A percentile compares a stretch with the other conserved stretches of the same genome.
Conservation (phyloP, 441 rosid genomes). For the Hura crepitans region DNA sequence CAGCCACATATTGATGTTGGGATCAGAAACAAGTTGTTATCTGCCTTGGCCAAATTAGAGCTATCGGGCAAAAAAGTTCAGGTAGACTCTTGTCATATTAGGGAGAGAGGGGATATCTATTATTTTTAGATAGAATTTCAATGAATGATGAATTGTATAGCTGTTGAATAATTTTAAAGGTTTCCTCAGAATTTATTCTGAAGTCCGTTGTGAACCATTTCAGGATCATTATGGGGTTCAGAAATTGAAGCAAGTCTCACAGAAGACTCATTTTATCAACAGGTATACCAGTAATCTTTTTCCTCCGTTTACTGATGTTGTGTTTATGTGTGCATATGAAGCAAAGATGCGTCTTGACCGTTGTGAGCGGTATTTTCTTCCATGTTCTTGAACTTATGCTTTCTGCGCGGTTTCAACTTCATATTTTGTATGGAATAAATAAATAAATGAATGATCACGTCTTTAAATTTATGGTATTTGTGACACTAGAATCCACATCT, state of each 20-base stretch:
- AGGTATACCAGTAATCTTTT: slow-evolving; percentile 41
- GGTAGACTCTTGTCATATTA: slow-evolving; percentile 40
- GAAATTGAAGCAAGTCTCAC: slow-evolving; percentile 68
- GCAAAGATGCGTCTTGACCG: too few relatives aligned
- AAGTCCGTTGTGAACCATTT: slow-evolving; percentile 26
- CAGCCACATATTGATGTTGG: slow-evolving; percentile 67
- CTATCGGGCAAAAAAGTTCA: slow-evolving; percentile 49
- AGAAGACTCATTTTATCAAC: slow-evolving; percentile 68
- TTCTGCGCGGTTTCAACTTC: too few relatives aligned
- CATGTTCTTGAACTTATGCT: too few relatives aligned
- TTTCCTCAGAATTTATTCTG: slow-evolving; percentile 15
- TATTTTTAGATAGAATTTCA: not conserved
- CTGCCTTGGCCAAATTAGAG: slow-evolving; percentile 58
- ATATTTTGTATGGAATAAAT: too few relatives aligned
- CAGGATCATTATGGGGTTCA: slow-evolving; percentile 85
- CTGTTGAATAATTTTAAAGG: too few relatives aligned
- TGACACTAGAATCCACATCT: too few relatives aligned
- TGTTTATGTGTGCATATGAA: too few relatives aligned
- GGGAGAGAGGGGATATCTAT: not conserved
- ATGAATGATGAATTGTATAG: not conserved
- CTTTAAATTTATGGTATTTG: too few relatives aligned
- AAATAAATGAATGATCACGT: too few relatives aligned
- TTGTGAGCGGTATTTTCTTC: too few relatives aligned
- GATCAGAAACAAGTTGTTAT: slow-evolving; percentile 45
- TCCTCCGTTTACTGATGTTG: not conserved